These are phyloP conservation scores for Cytospora piceae DNA, from an alignment of 2,329 filamentous ascomycete species.

Conservation along the genomic window DNA sequence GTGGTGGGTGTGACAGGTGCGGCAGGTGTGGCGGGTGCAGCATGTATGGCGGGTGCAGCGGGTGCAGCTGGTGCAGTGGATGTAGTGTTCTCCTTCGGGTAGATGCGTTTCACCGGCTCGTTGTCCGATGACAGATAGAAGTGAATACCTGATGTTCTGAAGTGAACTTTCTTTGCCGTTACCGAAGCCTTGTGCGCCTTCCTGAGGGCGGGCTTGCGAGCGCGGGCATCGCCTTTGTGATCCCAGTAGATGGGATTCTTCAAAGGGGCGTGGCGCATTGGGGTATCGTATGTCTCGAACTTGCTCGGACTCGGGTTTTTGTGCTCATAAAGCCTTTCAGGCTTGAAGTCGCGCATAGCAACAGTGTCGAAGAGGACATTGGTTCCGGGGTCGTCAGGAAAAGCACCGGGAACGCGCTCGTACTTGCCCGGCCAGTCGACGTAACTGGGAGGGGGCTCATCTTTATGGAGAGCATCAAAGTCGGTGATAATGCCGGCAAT, in stretches of 20 bases:
- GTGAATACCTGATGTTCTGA: slow-evolving; percentile 12
- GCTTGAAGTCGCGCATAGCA: slow-evolving; percentile 31
- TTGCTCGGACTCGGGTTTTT: slow-evolving; percentile 28
- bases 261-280: slow-evolving; percentile 19
- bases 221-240: slow-evolving; percentile 8
- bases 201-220: slow-evolving; percentile 19
- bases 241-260: slow-evolving; percentile 26
- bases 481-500: slow-evolving; percentile 37
- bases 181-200: background rate
- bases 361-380: slow-evolving; percentile 33
- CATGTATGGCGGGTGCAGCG: background rate
- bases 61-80: background rate
- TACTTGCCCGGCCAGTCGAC: slow-evolving; percentile 33
- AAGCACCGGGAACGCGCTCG: slow-evolving; percentile 34
- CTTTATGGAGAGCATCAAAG: slow-evolving; percentile 40
- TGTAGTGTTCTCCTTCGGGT: slow-evolving; percentile 1
- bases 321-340: slow-evolving; percentile 26
- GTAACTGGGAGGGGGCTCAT: slow-evolving; percentile 39
- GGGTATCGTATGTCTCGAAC: slow-evolving; percentile 26
- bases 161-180: slow-evolving; percentile 13
- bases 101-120: slow-evolving; percentile 20
- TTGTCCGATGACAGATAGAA: slow-evolving; percentile 27
- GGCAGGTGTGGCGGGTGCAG: no score
- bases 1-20: background rate
- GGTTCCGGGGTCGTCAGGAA: slow-evolving; percentile 32